Evolutionary conservation across 1,139 yeast species (phyloP).

Genomic region (Pichia sp.): DNA sequence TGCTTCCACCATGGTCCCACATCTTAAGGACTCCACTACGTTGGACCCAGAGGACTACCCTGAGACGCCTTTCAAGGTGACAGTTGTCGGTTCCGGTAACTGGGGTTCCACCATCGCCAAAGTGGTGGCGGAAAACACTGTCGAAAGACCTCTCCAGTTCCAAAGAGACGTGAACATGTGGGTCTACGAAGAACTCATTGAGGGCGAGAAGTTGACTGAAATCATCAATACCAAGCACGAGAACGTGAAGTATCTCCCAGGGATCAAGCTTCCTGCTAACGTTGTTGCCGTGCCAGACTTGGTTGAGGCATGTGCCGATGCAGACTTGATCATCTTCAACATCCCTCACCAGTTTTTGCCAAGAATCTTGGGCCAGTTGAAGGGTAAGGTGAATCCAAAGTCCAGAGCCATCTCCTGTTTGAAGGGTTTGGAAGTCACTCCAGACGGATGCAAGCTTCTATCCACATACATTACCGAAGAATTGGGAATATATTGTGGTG

Average conservation of each 20-base stretch:
- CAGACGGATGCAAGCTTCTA: conserved; percentile 74
- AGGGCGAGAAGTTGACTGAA: conserved; percentile 72
- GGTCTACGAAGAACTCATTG: conserved; percentile 81
- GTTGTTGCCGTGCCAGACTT: conserved; percentile 81
- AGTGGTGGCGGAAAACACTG: conserved; percentile 81
- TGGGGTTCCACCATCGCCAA: conserved; percentile 97
- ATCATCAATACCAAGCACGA: conserved; percentile 84
- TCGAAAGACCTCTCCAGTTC: conserved; percentile 64
- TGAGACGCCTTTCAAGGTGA: conserved; percentile 37
- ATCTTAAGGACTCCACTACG: conserved; percentile 15
- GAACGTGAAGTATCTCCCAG: conserved; percentile 85
- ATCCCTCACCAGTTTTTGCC: conserved; percentile 91
- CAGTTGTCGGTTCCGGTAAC: conserved; percentile 75
- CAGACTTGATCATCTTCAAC: conserved; percentile 83
- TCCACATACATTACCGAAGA: conserved; percentile 70
- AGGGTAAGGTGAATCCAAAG: conserved; percentile 62
- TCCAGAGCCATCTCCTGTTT: conserved; percentile 88
- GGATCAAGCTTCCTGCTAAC: conserved; percentile 72
- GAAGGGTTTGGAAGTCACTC: conserved; percentile 83
- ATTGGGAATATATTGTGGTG: conserved; percentile 87
- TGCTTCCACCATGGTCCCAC: conserved; percentile 16
- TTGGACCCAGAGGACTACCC: conserved; percentile 27
- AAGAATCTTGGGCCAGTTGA: conserved; percentile 65
- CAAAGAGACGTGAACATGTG: conserved; percentile 77
- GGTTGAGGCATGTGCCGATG: conserved; percentile 62